Evolutionary conservation across 371 early-diverging fungal species (phyloP), one percentile per base, ranked within the genome.

Genomic region (Fennellomyces sp.): DNA sequence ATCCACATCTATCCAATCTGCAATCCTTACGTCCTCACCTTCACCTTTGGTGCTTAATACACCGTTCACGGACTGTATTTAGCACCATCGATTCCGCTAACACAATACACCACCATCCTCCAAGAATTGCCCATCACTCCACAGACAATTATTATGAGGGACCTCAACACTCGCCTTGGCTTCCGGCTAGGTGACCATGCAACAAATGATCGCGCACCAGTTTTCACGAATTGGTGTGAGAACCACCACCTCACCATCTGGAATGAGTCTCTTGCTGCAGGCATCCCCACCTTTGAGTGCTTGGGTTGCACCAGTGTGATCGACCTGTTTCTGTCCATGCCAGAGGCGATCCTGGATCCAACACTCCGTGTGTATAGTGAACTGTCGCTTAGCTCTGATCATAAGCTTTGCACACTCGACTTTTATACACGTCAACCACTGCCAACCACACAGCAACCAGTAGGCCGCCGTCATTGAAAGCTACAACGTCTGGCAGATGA

Each of bases 31-130:
- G 13, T 13, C 13, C 35, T 33, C 35, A 8, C 35, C 6, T 33
- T 13, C 35, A 13, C 6, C 35, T 33, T 13, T 6, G 35, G 38
- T n/a, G 17, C n/a, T n/a, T n/a, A 5, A 7, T 53, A 53, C 23
- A 26, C 26, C 2, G 13, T 58, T 13, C 58, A 56, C 23, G 56
- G 42, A 25, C 21, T 49, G 7, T 49, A 58, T n/a, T 15, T 58
- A 21, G 27, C 57, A 33, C 58, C 58, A 15, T 23, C 39, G 2
- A 7, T 47, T 2, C 10, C 21, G 3, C 29, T 31, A 5, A 5
- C 19, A 5, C 0, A 6, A 33, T 33, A 33, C 13, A 33, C 35
- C 6, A 6, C 35, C 6, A 6, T 8, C 8, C 48, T 53, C 3
- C n/a, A 29, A 21, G 15, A 31, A 21, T n/a, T 53, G 13, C 5